Evolutionary conservation across 441 rosid species (phyloP), one percentile per base, ranked within the genome.

Genomic region (Erysimum cheiri): DNA sequence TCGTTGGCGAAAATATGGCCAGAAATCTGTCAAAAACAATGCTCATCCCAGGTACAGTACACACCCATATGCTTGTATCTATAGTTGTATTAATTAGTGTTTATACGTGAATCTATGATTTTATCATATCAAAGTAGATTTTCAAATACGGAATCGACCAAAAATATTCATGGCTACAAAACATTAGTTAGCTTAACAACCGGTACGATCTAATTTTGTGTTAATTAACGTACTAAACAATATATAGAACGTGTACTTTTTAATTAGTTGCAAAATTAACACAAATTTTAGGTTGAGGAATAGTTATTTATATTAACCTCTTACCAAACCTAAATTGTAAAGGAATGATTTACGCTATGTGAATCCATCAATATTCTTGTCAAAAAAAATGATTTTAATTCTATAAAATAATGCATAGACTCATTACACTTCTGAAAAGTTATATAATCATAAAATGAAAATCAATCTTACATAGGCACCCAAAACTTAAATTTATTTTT

Each of bases 1-100:
- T 46, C 81, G 86, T 28, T 83, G 86, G 86, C 67, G 86, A 15
- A 83, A 83, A 48, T 83, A 83, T 19, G 86, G 86, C 13, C 86
- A 83, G 64, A 83, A 83, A 67, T 81, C 81, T 47, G 84, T 83
- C 64, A 83, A 83, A 67, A 68, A 80, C 48, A 83, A 77, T 54
- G 62, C 61, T 47, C 75, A 81, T 59, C 82, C 87, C 17, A 80
- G 86, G 84, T 58, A 36, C 14, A 0, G 11, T 26, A 15, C 11
- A 8, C 6, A 8, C 22, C n/a, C n/a, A 4, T 22, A 17, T 40
- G 5, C 13, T 15, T 46, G 3, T 44, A n/a, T n/a, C n/a, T n/a
- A n/a, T n/a, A n/a, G n/a, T n/a, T n/a, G n/a, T n/a, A n/a, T n/a
- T n/a, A n/a, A 4, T 46, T 4, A 41, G 9, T 59, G 0, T 43